Base-by-base conservation (phyloP, 179 eudicot genomes). In the Sideroxylon spinosum region DNA sequence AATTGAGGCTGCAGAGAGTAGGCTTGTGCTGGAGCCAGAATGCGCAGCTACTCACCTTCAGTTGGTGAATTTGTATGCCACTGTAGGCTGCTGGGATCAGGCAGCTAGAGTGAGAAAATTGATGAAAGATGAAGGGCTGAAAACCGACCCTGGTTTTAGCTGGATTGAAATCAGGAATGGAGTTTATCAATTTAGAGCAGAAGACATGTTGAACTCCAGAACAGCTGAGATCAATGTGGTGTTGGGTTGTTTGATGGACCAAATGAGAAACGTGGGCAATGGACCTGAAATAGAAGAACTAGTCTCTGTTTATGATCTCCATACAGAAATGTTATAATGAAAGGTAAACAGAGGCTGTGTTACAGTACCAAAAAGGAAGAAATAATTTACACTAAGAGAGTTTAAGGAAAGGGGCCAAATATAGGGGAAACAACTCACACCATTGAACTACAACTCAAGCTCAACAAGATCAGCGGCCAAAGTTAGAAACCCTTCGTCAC, bases 1-100 rank as follows among this genome's bases (percentile, higher is more conserved):
- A n/a, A 86, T 86, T 56, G 88, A 85, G 76, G 92, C 89, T 78
- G 89, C 91, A 61, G 91, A 86, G 82, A 82, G 73, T 53, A 84
- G 89, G 85, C 90, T 90, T 74, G 80, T 78, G 7, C 46, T 88
- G 19, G 91, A 90, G 71, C 93, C 93, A 59, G 78, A 77, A 23
- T 88, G 88, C 59, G 82, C 86, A 20, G 84, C 90, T 26, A 86
- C 93, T 20, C 85, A 90, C 76, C 66, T 87, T 74, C 91, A 86
- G 68, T 85, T 90, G 78, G 88, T 86, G 22, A 87, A 88, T 76
- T 73, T 90, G 76, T 88, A 90, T 86, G 89, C 91, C 57, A 79
- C 78, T 67, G 84, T 76, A 29, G 93, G 91, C 22, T 76, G 72
- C 74, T 85, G 90, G 91, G 85, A 85, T 56, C 77, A 82, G 71